Percentiles rank a stretch among this genome's conserved stretches.
Evolutionary conservation across 2,329 filamentous ascomycete genomes (phyloP).

Genomic region (Apiospora kogelbergensis): DNA sequence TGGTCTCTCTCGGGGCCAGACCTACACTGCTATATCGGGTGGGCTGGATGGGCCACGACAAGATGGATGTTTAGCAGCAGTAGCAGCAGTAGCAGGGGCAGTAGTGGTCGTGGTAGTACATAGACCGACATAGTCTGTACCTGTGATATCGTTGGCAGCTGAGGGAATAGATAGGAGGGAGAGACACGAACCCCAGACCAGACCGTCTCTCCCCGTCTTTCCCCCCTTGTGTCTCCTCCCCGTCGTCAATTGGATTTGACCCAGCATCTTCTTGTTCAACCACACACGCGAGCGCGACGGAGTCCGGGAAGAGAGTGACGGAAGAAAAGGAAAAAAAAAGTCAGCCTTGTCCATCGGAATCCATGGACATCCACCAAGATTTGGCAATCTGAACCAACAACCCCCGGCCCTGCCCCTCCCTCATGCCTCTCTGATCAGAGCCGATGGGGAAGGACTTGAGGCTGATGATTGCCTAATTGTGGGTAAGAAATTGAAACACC

Average conservation of each 20-base stretch:
- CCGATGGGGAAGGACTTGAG: constrained; percentile 1
- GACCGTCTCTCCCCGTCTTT: constrained; percentile 1
- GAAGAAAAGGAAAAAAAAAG: not conserved
- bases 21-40: not conserved
- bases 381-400: constrained; percentile 1
- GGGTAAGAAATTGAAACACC: constrained; percentile 7
- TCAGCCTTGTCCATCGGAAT: not conserved
- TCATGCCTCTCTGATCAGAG: too few species aligned
- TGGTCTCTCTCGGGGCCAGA: not conserved
- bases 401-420: not conserved
- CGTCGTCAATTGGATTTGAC: constrained; percentile 4
- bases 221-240: not conserved
- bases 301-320: not conserved
- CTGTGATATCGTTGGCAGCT: not conserved
- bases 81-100: not conserved
- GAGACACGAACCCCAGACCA: not conserved
- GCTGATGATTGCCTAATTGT: constrained; percentile 8
- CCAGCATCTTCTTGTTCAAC: not conserved
- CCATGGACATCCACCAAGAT: constrained; percentile 3
- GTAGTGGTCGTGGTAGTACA: not conserved
- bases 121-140: not conserved
- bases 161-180: not conserved
- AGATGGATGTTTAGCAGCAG: not conserved
- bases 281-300: not conserved
- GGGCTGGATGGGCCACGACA: not conserved